Evolutionary conservation across 2,329 filamentous ascomycete species (phyloP), one percentile per base, ranked within the genome.

Genomic region (Arthrobotrys sinensis): DNA sequence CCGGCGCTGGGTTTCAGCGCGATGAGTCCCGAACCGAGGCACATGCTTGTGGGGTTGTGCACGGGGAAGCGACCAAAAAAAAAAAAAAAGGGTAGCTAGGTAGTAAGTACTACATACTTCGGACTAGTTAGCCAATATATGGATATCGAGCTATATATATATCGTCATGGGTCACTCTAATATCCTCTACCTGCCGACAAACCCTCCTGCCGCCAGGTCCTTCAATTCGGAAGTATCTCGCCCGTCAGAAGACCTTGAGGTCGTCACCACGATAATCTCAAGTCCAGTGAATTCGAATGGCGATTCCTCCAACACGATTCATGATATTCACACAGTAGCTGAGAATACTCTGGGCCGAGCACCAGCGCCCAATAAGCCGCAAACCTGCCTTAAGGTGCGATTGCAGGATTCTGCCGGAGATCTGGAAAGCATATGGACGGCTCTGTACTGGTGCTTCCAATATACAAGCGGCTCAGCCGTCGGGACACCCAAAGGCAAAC

Each of bases 361-460:
- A 24, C 48, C 48, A 3, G 14, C 6, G 16, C 24, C 48, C 6
- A 8, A 3, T 11, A 11, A 46, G 24, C 40, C 38, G 6, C 38
- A 34, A 2, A 19, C 34, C 38, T 65, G 57, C 28, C 45, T 75
- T 4, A 66, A 32, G 7, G 24, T 76, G 12, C 19, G 24, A 14
- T n/a, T 66, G 24, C 46, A 62, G 28, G 19, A 14, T 46, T 16
- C 46, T 1, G 6, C 36, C 28, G 24, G 6, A 11, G 46, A 53
- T 36, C 24, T 40, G 24, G 66, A 77, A 38, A 32, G 12, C 8
- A 21, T 77, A 6, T 77, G 73, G 73, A 62, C 53, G 7, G 66
- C 60, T 19, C 36, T 77, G 6, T 63, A 70, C 43, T 77, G 73
- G 73, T 71, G 53, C 34, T 77, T 77, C 52, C 66, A 71, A 7